A percentile compares a stretch with the other conserved stretches of the same genome.
Conservation (phyloP, 805 yeast species). For the Nadsonia fulvescens region DNA sequence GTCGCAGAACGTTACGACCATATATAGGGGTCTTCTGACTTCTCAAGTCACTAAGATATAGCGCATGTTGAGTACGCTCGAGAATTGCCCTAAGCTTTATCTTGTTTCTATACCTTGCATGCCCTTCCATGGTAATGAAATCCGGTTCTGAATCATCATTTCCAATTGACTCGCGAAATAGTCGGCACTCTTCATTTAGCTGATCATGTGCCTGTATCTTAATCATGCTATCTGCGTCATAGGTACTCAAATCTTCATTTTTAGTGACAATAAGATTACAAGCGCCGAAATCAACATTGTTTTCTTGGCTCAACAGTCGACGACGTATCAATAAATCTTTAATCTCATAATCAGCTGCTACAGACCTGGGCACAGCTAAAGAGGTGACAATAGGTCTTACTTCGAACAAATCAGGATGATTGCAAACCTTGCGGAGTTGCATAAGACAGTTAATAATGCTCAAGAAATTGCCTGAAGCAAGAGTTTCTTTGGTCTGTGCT, state of each 20-base stretch:
- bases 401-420: slow-evolving; percentile 91
- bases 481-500: slow-evolving; percentile 84
- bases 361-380: slow-evolving; percentile 53
- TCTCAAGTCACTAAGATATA: no score
- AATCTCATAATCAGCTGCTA: slow-evolving; percentile 29
- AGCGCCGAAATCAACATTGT: slow-evolving; percentile 30
- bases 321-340: slow-evolving; percentile 25
- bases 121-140: no score
- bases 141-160: no score
- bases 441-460: slow-evolving; percentile 92
- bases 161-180: no score
- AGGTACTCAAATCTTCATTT: slow-evolving; percentile 27
- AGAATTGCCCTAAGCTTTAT: no score
- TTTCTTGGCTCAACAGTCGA: slow-evolving; percentile 15
- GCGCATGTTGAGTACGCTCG: no score
- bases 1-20: no score
- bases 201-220: no score
- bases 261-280: slow-evolving; percentile 42
- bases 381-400: slow-evolving; percentile 90
- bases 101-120: no score
- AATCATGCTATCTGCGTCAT: no score
- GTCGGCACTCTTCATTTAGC: no score
- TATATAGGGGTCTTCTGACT: no score
- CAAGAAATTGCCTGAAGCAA: slow-evolving; percentile 85
- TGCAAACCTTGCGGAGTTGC: slow-evolving; percentile 94